Evolutionary conservation across 2,329 filamentous ascomycete genomes (phyloP).

Genomic region (Sarocladium strictum): DNA sequence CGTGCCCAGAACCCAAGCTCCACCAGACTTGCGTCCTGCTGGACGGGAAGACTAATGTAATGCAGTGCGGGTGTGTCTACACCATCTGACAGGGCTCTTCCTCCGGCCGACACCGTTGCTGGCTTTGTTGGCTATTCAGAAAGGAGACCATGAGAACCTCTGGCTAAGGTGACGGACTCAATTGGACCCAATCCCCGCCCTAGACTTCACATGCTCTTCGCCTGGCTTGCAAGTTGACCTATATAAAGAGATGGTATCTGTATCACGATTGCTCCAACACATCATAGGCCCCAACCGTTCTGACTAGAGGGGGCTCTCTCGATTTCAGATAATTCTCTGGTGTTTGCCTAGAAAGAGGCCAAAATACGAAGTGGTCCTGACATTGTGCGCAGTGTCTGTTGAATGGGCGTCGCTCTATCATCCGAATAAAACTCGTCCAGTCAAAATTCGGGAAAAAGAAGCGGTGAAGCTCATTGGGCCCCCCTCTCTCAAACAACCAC

Average conservation of each 20-base stretch:
- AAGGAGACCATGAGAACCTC: too few species aligned
- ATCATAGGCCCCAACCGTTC: too few species aligned
- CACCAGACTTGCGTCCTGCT: conserved; percentile 19
- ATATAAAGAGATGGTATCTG: too few species aligned
- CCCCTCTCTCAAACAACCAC: neutral
- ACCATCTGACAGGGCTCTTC: neutral
- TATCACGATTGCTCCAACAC: too few species aligned
- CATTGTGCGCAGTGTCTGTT: neutral
- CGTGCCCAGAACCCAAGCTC: conserved; percentile 15
- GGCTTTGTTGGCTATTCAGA: neutral
- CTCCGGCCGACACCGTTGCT: neutral
- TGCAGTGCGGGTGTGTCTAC: conserved; percentile 9
- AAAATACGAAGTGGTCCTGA: neutral
- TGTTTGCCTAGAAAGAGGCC: neutral
- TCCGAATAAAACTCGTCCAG: neutral
- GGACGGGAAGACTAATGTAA: conserved; percentile 28
- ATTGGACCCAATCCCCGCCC: too few species aligned
- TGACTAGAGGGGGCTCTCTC: too few species aligned
- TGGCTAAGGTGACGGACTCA: too few species aligned
- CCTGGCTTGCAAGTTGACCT: too few species aligned
- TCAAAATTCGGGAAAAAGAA: neutral
- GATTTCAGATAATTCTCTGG: too few species aligned
- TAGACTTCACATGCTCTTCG: too few species aligned
- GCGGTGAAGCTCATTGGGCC: conserved; percentile 1
- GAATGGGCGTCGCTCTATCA: neutral